phyloP scores from a whole-genome alignment of 2,329 filamentous ascomycete species.

The Phialophora expanda region DNA sequence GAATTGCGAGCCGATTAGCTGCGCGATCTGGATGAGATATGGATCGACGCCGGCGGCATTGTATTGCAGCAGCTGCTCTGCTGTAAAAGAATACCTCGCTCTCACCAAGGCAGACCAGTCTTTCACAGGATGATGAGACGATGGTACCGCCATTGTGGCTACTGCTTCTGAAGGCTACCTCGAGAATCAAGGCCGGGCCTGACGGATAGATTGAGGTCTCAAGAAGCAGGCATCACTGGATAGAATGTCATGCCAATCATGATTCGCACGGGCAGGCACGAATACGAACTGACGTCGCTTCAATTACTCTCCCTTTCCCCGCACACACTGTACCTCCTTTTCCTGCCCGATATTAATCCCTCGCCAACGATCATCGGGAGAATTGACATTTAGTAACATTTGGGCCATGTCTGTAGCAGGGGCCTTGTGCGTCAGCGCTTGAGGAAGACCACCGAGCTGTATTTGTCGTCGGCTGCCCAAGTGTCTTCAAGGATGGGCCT shows the following conservation, averaged over 20 bases:
- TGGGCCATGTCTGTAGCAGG: background rate
- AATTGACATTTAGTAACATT: background rate
- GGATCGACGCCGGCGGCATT: constrained; percentile 24
- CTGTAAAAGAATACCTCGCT: constrained; percentile 13
- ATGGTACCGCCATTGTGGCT: background rate
- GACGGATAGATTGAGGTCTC: background rate
- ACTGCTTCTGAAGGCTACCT: background rate
- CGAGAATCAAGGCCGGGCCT: background rate
- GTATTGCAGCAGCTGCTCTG: constrained; percentile 13
- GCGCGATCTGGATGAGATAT: constrained; percentile 18
- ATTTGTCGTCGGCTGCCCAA: background rate
- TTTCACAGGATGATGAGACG: background rate
- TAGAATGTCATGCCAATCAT: background rate
- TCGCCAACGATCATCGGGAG: background rate
- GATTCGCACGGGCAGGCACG: background rate
- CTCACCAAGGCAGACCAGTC: constrained; percentile 7
- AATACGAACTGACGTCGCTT: background rate
- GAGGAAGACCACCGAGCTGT: background rate
- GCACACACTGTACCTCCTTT: background rate
- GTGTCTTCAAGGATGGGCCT: background rate
- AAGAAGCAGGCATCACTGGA: background rate
- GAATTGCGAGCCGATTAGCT: constrained; percentile 18
- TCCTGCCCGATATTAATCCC: no score
- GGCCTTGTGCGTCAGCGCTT: background rate
- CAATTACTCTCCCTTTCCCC: background rate